Percentiles rank a stretch among this genome's conserved stretches.
Conservation (phyloP, 2,329 filamentous ascomycete species). For the Apiospora hydei region DNA sequence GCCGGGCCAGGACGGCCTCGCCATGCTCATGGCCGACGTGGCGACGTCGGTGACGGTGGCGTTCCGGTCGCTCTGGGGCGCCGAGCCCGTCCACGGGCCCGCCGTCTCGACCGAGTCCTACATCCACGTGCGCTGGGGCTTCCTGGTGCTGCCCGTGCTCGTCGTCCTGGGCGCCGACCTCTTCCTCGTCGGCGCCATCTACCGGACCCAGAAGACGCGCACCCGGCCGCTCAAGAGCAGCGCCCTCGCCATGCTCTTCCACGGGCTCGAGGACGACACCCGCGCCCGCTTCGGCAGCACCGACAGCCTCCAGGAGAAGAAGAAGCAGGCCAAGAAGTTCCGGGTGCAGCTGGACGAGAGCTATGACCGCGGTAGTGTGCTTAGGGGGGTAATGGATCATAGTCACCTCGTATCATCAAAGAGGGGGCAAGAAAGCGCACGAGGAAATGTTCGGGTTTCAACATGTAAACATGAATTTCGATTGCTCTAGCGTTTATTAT, state of each 20-base stretch:
- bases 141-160: conserved; percentile 42
- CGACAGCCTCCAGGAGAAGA: conserved; percentile 35
- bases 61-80: conserved; percentile 41
- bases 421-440: background rate
- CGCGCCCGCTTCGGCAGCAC: conserved; percentile 35
- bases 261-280: conserved; percentile 43
- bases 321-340: conserved; percentile 35
- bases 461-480: background rate
- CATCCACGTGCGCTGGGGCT: conserved; percentile 46
- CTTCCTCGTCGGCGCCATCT: conserved; percentile 41
- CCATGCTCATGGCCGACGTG: conserved; percentile 45
- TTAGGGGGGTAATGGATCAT: conserved; percentile 23
- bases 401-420: background rate
- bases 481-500: background rate
- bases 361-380: conserved; percentile 27
- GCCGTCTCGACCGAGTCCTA: conserved; percentile 41
- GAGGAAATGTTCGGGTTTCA: background rate
- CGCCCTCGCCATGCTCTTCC: conserved; percentile 44
- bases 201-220: conserved; percentile 35
- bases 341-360: conserved; percentile 39
- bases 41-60: conserved; percentile 45
- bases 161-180: conserved; percentile 40
- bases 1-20: conserved; percentile 35
- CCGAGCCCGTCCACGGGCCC: conserved; percentile 38
- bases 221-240: conserved; percentile 46